Evolutionary conservation across 208 protist species (phyloP), one percentile per base, ranked within the genome.

Genomic region (Novymonas esmeraldas): DNA sequence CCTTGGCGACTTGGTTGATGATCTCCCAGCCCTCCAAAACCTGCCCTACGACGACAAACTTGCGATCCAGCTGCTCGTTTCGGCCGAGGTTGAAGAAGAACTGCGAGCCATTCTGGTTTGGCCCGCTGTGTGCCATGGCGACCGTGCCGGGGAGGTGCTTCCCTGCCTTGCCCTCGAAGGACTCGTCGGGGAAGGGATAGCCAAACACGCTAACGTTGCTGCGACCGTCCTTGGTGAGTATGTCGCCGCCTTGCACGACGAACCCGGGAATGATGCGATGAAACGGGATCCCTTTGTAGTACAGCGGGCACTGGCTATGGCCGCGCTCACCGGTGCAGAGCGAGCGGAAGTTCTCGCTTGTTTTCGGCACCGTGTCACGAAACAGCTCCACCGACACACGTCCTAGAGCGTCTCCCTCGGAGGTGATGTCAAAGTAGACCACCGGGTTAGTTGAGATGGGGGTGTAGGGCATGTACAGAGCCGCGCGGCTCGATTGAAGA

Each of bases 241-340:
- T 97, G 70, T 99, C 98, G 22, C 98, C 98, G 14, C 95, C 95
- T 68, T 99, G 98, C 36, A 96, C 78, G 31, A 99, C 94, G 82
- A 99, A 99, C 9, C 84, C 82, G 2, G 82, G 78, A 48, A 99
- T 98, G 48, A 99, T 90, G 45, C 98, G 81, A 67, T 99, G 98
- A 73, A 99, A 99, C 1, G 84, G 85, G 45, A 93, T 86, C 13
- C 94, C 95, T 58, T 98, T 95, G 79, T 98, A 99, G 78, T 76
- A 84, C 41, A 98, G 73, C 20, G 78, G 78, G 57, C 85, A 93
- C 38, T 80, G 64, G 52, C 61, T 71, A 46, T 59, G 20, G 14
- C 90, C 84, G 45, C 91, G 78, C 69, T 98, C 95, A 38, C 97
- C 96, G 0, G 95, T 98, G 79, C 92, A 97, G 10, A 99, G 79